These are phyloP conservation scores for Lentithecium fluviatile DNA, from an alignment of 495 filamentous ascomycete species.

Conservation along the genomic window DNA sequence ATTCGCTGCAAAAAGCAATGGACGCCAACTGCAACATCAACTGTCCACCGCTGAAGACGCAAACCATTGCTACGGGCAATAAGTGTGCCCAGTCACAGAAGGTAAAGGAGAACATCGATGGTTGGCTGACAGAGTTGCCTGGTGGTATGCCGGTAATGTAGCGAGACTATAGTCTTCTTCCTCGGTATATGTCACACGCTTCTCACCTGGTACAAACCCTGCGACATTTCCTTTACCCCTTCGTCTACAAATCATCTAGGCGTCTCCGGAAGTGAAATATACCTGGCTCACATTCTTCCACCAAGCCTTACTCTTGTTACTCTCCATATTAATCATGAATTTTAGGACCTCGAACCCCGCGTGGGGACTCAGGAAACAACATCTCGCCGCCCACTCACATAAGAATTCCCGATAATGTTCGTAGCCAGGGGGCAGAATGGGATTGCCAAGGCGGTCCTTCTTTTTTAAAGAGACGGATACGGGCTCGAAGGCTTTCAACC, in stretches of 20 bases:
- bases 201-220: no score
- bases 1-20: neutral
- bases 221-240: no score
- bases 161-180: no score
- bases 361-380: constrained; percentile 1
- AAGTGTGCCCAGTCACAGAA: neutral
- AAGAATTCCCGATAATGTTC: constrained; percentile 5
- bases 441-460: constrained; percentile 8
- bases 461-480: neutral
- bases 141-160: constrained; percentile 5
- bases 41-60: constrained; percentile 7
- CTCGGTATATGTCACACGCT: no score
- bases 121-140: constrained; percentile 9
- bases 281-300: constrained; percentile 2
- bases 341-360: neutral
- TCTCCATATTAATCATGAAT: constrained; percentile 5
- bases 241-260: no score
- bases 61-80: neutral
- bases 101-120: constrained; percentile 10
- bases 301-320: constrained; percentile 3
- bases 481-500: constrained; percentile 9
- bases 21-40: constrained; percentile 8
- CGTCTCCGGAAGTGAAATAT: neutral
- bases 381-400: constrained; percentile 20
- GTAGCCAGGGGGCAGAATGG: constrained; percentile 12